phyloP scores from a whole-genome alignment of 75 land plant genomes.

The Pinus tabuliformis region DNA sequence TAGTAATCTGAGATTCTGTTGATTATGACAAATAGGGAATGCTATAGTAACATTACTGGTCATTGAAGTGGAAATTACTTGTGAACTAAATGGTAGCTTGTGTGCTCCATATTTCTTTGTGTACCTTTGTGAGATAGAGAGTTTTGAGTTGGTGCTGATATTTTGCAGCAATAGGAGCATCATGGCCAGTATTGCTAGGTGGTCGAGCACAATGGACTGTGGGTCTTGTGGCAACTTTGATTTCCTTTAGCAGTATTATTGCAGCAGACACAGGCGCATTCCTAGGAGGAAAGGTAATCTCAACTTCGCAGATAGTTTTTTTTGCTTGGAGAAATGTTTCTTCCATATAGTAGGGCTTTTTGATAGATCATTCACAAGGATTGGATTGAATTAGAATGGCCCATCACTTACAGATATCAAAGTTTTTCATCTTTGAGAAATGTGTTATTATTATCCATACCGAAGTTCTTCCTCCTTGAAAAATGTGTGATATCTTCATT shows the following conservation, averaged over 20 bases:
- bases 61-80: neutral
- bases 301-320: neutral
- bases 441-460: neutral
- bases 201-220: conserved; percentile 90
- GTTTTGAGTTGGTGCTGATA: conserved; percentile 6
- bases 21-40: neutral
- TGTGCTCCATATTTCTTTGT: neutral
- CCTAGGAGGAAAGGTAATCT: conserved; percentile 83
- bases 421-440: neutral
- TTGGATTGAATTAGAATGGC: neutral
- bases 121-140: neutral
- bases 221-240: conserved; percentile 87
- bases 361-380: neutral
- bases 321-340: neutral
- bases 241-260: conserved; percentile 81
- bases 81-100: neutral
- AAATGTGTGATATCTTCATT: neutral
- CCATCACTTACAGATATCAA: neutral
- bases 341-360: neutral
- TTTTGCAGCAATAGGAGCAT: conserved; percentile 50
- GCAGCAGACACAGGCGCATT: conserved; percentile 97
- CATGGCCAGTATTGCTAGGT: conserved; percentile 80
- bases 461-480: neutral
- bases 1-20: neutral
- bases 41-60: neutral